Percentiles rank a stretch among this genome's conserved stretches.
Evolutionary conservation across 2,329 filamentous ascomycete genomes (phyloP).

Genomic region (Epichloe typhina): DNA sequence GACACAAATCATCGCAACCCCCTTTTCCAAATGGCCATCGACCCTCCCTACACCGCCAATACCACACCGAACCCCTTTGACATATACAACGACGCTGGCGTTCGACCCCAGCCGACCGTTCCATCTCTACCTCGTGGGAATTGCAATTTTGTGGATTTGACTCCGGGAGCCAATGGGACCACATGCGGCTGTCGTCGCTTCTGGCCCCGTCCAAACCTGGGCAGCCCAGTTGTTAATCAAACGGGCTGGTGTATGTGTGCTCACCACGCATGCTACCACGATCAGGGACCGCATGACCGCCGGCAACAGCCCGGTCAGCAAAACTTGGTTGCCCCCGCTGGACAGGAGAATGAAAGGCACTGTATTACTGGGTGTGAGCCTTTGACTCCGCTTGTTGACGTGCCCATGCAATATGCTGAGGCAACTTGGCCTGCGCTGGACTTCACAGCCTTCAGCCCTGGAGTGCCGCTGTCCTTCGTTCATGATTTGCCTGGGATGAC

Average conservation of each 20-base stretch:
- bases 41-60: slow-evolving; percentile 32
- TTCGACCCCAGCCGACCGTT: slow-evolving; percentile 13
- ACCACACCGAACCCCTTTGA: slow-evolving; percentile 37
- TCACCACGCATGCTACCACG: slow-evolving; percentile 49
- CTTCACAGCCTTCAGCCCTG: slow-evolving; percentile 23
- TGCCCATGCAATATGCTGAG: slow-evolving; percentile 27
- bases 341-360: slow-evolving; percentile 42
- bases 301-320: slow-evolving; percentile 10
- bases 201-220: slow-evolving; percentile 33
- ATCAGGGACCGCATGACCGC: slow-evolving; percentile 24
- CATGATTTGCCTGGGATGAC: slow-evolving; percentile 17
- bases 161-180: slow-evolving; percentile 35
- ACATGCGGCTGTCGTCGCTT: slow-evolving; percentile 49
- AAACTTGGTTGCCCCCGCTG: slow-evolving; percentile 12
- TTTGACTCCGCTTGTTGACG: slow-evolving; percentile 38
- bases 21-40: slow-evolving; percentile 33
- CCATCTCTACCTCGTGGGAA: slow-evolving; percentile 34
- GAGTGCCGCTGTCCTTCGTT: slow-evolving; percentile 21
- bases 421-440: slow-evolving; percentile 24
- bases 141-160: slow-evolving; percentile 46
- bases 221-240: slow-evolving; percentile 26
- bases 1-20: background rate
- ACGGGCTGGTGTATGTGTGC: slow-evolving; percentile 47
- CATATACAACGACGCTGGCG: slow-evolving; percentile 37
- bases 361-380: slow-evolving; percentile 31